Percentiles rank a stretch among this genome's conserved stretches.
These are phyloP conservation scores for Lactifluus subvellereus DNA, from an alignment of 768 basidiomycete genomes.

Conservation along the genomic window DNA sequence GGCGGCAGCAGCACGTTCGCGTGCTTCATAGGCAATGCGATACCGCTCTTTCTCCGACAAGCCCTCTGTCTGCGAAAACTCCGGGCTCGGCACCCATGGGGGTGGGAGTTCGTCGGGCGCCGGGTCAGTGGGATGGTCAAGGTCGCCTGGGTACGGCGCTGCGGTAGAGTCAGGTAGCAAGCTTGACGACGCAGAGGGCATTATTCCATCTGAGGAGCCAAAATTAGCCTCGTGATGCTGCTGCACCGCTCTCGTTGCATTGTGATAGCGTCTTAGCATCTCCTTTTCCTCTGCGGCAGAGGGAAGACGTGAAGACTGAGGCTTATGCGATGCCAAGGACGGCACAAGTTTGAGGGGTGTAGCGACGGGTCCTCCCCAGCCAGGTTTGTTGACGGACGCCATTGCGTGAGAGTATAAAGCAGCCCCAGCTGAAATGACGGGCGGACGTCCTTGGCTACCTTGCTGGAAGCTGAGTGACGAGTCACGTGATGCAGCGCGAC, in stretches of 20 bases:
- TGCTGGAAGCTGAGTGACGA: slow-evolving; percentile 23
- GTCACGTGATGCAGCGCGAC: slow-evolving; percentile 13
- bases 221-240: slow-evolving; percentile 20
- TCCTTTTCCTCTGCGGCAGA: slow-evolving; percentile 29
- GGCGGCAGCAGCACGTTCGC: slow-evolving; percentile 49
- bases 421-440: slow-evolving; percentile 36
- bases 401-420: slow-evolving; percentile 44
- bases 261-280: slow-evolving; percentile 30
- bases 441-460: slow-evolving; percentile 16
- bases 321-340: slow-evolving; percentile 19
- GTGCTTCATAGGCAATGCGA: slow-evolving; percentile 56
- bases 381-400: slow-evolving; percentile 33
- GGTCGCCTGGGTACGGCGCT: not conserved
- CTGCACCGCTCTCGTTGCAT: slow-evolving; percentile 30
- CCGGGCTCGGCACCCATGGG: slow-evolving; percentile 24
- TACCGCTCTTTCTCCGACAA: slow-evolving; percentile 64
- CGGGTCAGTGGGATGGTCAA: not conserved
- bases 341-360: slow-evolving; percentile 22
- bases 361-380: not conserved
- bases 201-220: slow-evolving; percentile 25
- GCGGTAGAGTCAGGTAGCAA: not conserved
- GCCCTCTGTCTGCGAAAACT: slow-evolving; percentile 15
- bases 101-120: slow-evolving; percentile 21
- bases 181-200: slow-evolving; percentile 19
- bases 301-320: slow-evolving; percentile 8